A percentile compares a stretch with the other conserved stretches of the same genome.
Conservation (phyloP, 2,329 filamentous ascomycete genomes). For the Paraconiothyrium brasiliense region DNA sequence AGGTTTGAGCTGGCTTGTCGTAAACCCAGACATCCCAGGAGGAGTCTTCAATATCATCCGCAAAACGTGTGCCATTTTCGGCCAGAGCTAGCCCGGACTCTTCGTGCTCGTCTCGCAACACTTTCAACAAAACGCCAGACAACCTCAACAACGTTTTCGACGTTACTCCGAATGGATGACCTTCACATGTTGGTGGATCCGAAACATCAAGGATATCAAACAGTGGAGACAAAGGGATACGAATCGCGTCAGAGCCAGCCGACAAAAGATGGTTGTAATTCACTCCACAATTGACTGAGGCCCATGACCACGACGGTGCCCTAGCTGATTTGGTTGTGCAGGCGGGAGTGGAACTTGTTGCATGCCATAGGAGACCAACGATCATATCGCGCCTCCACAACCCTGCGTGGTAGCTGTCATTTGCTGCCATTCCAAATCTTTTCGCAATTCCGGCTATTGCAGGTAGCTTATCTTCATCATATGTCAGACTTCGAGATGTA, state of each 20-base stretch:
- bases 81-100: constrained; percentile 3
- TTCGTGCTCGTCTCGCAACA: constrained; percentile 1
- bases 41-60: not conserved
- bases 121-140: not conserved
- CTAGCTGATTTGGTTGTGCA: too few relatives aligned
- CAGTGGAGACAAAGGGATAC: constrained; percentile 7
- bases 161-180: constrained; percentile 4
- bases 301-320: not conserved
- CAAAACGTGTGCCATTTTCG: constrained; percentile 6
- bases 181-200: constrained; percentile 5
- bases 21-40: not conserved
- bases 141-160: constrained; percentile 3
- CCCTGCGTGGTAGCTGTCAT: too few relatives aligned
- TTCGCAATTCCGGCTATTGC: too few relatives aligned
- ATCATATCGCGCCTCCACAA: too few relatives aligned
- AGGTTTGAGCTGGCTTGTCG: not conserved
- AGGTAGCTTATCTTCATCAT: too few relatives aligned
- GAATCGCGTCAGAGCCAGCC: not conserved
- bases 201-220: constrained; percentile 5
- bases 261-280: too few relatives aligned
- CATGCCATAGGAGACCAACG: too few relatives aligned
- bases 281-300: constrained; percentile 1
- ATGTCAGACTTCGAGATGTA: too few relatives aligned
- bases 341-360: too few relatives aligned
- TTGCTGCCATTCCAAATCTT: too few relatives aligned